Conservation (phyloP, 108 stramenopile genomes). For the Skeletonema tropicum region DNA sequence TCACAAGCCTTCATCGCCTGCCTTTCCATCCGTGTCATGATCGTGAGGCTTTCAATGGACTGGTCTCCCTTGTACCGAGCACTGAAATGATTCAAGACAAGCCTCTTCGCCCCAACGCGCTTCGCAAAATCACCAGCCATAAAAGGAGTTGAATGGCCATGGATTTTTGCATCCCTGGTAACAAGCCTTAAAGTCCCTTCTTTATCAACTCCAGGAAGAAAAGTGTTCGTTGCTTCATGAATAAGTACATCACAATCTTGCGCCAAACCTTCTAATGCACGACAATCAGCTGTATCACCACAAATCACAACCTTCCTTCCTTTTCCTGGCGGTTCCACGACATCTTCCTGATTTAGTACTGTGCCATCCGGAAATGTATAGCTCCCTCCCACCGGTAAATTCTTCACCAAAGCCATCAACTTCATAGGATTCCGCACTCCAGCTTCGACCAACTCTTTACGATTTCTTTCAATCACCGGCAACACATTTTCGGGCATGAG, state of each 20-base stretch:
- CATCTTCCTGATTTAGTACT: constrained; percentile 77
- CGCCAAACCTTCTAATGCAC: constrained; percentile 65
- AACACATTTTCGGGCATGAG: constrained; percentile 75
- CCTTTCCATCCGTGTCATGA: constrained; percentile 83
- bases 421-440: constrained; percentile 87
- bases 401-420: constrained; percentile 85
- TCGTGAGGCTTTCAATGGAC: constrained; percentile 71
- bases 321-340: constrained; percentile 73
- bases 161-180: constrained; percentile 73
- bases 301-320: constrained; percentile 94
- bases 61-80: constrained; percentile 85
- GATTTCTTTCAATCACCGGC: constrained; percentile 81
- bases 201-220: constrained; percentile 69
- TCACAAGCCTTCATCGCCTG: constrained; percentile 80
- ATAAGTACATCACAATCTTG: constrained; percentile 82
- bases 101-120: constrained; percentile 68
- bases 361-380: constrained; percentile 95
- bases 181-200: constrained; percentile 60
- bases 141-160: constrained; percentile 87
- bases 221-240: constrained; percentile 93
- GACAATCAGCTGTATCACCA: constrained; percentile 90
- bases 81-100: constrained; percentile 87
- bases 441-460: constrained; percentile 60
- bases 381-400: constrained; percentile 65
- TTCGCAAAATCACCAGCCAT: constrained; percentile 84